A percentile compares a stretch with the other conserved stretches of the same genome.
Evolutionary conservation across 345 rosid genomes (phyloP).

Genomic region (Pugionium dolabratum): DNA sequence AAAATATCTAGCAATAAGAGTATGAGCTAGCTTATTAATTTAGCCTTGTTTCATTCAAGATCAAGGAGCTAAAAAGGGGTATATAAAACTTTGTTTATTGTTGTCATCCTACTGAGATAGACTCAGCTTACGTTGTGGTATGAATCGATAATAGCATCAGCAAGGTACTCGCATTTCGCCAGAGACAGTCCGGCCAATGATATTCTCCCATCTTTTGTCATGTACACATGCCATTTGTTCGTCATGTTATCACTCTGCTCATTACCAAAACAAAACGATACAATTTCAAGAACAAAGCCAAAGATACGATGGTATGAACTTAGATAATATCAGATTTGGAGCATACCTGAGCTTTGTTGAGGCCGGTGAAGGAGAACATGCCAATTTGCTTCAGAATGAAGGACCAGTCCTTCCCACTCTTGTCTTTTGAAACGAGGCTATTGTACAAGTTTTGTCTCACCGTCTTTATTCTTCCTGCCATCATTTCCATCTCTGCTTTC

Average conservation of each 20-base stretch:
- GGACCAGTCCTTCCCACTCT: conserved; percentile 95
- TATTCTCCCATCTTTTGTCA: conserved; percentile 97
- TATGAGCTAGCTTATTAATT: conserved; percentile 29
- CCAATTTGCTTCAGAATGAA: conserved; percentile 90
- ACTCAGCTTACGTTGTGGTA: conserved; percentile 70
- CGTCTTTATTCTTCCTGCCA: conserved; percentile 94
- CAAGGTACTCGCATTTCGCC: conserved; percentile 93
- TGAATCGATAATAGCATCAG: conserved; percentile 85
- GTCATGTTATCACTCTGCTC: conserved; percentile 84
- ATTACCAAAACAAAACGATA: neutral
- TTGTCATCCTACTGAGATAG: conserved; percentile 16
- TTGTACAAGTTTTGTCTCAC: conserved; percentile 78
- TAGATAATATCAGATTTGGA: neutral
- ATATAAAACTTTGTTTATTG: conserved; percentile 4
- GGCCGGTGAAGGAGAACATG: conserved; percentile 97
- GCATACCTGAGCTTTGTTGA: conserved; percentile 84
- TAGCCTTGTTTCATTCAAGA: conserved; percentile 12
- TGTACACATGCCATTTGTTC: conserved; percentile 86
- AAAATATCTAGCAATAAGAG: conserved; percentile 16
- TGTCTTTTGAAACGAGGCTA: conserved; percentile 74
- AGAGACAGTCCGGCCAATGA: conserved; percentile 84
- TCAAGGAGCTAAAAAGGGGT: conserved; percentile 11
- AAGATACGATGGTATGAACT: neutral
- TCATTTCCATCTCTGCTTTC: conserved; percentile 96
- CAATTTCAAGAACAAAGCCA: neutral